Evolutionary conservation across 305 asterid genomes (phyloP).

Genomic region (Fraxinus angustifolia): DNA sequence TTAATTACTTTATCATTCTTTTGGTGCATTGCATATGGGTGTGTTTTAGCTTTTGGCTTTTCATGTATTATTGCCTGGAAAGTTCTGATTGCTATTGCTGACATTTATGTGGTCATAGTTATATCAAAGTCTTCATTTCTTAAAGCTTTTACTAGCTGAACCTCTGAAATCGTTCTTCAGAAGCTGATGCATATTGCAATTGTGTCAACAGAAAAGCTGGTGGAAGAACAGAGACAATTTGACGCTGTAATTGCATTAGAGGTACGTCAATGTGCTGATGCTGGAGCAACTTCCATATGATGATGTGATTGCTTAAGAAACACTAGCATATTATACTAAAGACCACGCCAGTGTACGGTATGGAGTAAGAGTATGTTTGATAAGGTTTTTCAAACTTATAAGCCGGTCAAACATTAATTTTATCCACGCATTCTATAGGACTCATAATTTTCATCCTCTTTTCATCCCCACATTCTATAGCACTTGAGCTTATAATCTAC

Average conservation of each 20-base stretch:
- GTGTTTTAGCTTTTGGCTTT: neutral
- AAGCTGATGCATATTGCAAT: constrained; percentile 33
- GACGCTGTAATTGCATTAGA: constrained; percentile 90
- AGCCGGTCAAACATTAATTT: neutral
- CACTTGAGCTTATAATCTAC: neutral
- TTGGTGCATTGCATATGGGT: neutral
- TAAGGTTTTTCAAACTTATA: neutral
- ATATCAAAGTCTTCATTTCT: neutral
- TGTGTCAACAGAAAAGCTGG: constrained; percentile 67
- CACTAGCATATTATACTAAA: neutral
- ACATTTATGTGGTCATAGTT: neutral
- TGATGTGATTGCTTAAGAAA: neutral
- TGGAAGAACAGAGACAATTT: constrained; percentile 73
- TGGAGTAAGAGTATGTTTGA: neutral
- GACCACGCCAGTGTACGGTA: neutral
- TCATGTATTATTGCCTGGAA: neutral
- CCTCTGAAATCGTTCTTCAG: constrained; percentile 20
- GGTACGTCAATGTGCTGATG: constrained; percentile 40
- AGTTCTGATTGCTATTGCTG: neutral
- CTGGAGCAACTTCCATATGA: neutral
- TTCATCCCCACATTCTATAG: neutral
- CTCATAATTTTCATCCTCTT: neutral
- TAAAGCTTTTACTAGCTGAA: constrained; percentile 22
- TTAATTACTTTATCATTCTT: constrained; percentile 3
- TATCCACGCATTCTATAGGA: neutral